These are phyloP conservation scores for Pyracantha coccinea DNA, from an alignment of 331 rosid genomes.

Conservation along the genomic window DNA sequence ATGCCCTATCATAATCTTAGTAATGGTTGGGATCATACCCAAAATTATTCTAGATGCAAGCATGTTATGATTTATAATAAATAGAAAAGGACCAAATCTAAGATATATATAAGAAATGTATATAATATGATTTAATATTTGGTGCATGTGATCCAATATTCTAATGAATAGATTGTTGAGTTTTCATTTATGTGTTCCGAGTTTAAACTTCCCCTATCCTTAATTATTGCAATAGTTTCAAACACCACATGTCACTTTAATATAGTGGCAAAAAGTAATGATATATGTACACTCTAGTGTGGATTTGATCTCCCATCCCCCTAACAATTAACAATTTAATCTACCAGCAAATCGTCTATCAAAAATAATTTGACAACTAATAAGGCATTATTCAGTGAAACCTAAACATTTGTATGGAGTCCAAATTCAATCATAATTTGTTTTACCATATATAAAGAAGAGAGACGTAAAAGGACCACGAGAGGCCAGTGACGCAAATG, in stretches of 20 bases:
- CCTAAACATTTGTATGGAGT: not conserved
- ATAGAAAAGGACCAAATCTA: not conserved
- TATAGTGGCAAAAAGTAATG: fast-evolving
- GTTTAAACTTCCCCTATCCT: too few species aligned
- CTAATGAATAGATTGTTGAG: too few species aligned
- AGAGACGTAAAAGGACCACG: not conserved
- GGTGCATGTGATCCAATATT: not conserved
- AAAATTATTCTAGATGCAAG: not conserved
- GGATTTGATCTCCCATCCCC: fast-evolving
- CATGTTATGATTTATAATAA: not conserved
- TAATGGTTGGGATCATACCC: not conserved
- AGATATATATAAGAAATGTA: not conserved
- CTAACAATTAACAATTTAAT: too few species aligned
- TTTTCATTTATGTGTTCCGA: too few species aligned
- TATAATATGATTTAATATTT: not conserved
- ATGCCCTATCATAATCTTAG: not conserved
- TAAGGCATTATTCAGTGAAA: not conserved
- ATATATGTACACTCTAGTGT: fast-evolving
- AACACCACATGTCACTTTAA: not conserved
- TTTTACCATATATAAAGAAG: not conserved
- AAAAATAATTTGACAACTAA: not conserved
- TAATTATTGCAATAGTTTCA: too few species aligned
- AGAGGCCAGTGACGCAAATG: not conserved
- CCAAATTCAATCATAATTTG: not conserved
- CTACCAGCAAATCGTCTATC: too few species aligned